Percentiles rank a stretch among this genome's conserved stretches.
phyloP scores from a whole-genome alignment of 495 filamentous ascomycete species.

The Glarea lozoyensis region DNA sequence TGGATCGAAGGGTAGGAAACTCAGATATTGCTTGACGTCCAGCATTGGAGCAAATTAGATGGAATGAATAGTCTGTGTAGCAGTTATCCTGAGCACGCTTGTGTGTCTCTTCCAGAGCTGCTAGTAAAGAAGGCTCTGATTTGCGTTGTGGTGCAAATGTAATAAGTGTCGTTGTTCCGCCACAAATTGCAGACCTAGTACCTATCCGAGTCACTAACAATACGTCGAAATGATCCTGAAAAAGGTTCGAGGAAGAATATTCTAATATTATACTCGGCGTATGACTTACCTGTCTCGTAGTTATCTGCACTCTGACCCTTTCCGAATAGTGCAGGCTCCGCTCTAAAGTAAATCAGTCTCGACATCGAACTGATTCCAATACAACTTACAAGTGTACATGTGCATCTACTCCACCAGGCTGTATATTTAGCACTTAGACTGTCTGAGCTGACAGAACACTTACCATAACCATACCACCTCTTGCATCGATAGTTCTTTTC shows the following conservation, averaged over 20 bases:
- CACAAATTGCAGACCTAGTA: conserved; percentile 47
- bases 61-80: conserved; percentile 55
- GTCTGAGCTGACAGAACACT: neutral
- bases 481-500: conserved; percentile 35
- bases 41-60: conserved; percentile 48
- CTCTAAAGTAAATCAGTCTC: conserved; percentile 2
- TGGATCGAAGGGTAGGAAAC: conserved; percentile 33
- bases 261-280: neutral
- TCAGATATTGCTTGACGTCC: conserved; percentile 31
- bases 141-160: conserved; percentile 49
- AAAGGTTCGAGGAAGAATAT: neutral
- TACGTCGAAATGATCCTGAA: too few species aligned
- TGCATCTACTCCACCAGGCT: conserved; percentile 33
- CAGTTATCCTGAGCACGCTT: conserved; percentile 33
- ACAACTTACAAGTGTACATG: conserved; percentile 33
- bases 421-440: neutral
- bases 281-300: conserved; percentile 33
- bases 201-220: too few species aligned
- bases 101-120: conserved; percentile 39
- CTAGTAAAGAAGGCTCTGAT: conserved; percentile 36
- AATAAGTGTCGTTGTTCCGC: conserved; percentile 52
- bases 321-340: conserved; percentile 36
- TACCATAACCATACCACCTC: conserved; percentile 41
- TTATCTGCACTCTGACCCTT: conserved; percentile 40
- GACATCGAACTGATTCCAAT: neutral